phyloP scores from a whole-genome alignment of 116 monocot species.

The Dioscorea cayenensis region DNA sequence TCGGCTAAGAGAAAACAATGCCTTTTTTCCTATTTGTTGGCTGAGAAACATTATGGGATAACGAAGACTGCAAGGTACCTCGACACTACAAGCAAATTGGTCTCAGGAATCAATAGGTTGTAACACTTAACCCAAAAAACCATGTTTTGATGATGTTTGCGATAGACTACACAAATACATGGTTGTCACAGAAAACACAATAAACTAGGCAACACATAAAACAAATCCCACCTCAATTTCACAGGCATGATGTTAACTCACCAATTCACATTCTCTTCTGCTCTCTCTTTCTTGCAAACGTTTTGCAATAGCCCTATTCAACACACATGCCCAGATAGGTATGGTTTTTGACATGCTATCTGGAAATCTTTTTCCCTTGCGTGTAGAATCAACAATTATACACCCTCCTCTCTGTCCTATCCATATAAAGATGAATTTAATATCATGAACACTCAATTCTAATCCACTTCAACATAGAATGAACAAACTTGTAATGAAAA shows the following conservation, averaged over 20 bases:
- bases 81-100: no score
- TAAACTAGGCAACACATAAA: neutral
- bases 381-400: slow-evolving; percentile 84
- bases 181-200: no score
- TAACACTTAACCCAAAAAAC: no score
- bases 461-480: neutral
- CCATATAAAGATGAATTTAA: neutral
- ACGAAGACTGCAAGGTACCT: no score
- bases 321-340: slow-evolving; percentile 85
- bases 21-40: no score
- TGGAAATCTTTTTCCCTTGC: slow-evolving; percentile 88
- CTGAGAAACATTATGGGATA: no score
- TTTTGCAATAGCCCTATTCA: slow-evolving; percentile 70
- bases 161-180: no score
- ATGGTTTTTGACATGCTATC: slow-evolving; percentile 99
- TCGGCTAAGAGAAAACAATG: no score
- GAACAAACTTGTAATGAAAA: neutral
- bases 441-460: neutral
- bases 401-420: slow-evolving; percentile 94
- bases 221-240: neutral
- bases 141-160: no score
- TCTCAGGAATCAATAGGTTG: no score
- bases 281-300: slow-evolving; percentile 16
- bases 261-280: slow-evolving; percentile 14
- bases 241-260: slow-evolving; percentile 7